Evolutionary conservation across 2,329 filamentous ascomycete species (phyloP).

Genomic region (Monosporascus cannonballus): DNA sequence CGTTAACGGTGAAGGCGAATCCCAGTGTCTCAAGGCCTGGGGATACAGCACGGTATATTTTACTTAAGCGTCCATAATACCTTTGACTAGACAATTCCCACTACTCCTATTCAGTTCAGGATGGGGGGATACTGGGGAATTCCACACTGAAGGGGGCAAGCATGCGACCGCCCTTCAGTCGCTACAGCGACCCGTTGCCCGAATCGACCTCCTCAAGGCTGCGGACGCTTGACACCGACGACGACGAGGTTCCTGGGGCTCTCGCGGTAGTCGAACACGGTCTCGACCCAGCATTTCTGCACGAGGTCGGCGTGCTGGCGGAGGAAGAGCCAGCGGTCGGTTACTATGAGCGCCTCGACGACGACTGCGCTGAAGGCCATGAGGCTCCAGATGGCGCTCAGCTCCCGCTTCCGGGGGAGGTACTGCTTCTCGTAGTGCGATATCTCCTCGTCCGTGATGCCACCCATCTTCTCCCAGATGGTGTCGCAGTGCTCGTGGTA

Average conservation of each 20-base stretch:
- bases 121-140: too few relatives aligned
- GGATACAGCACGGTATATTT: too few relatives aligned
- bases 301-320: slow-evolving; percentile 68
- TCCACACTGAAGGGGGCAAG: too few relatives aligned
- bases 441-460: slow-evolving; percentile 71
- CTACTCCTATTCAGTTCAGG: too few relatives aligned
- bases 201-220: slow-evolving; percentile 6
- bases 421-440: slow-evolving; percentile 62
- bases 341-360: slow-evolving; percentile 83
- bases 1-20: too few relatives aligned
- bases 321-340: slow-evolving; percentile 84
- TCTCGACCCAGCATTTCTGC: slow-evolving; percentile 79
- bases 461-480: slow-evolving; percentile 59
- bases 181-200: neutral
- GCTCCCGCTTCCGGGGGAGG: slow-evolving; percentile 63
- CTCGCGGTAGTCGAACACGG: slow-evolving; percentile 80
- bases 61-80: too few relatives aligned
- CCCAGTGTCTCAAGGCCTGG: too few relatives aligned
- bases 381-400: slow-evolving; percentile 84
- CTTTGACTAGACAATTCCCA: too few relatives aligned
- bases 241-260: slow-evolving; percentile 91
- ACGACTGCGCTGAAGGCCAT: slow-evolving; percentile 94
- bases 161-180: too few relatives aligned
- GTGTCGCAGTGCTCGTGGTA: slow-evolving; percentile 51
- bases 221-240: slow-evolving; percentile 71